Evolutionary conservation across 306 rosid genomes (phyloP).

Genomic region (Sicyos edulis): DNA sequence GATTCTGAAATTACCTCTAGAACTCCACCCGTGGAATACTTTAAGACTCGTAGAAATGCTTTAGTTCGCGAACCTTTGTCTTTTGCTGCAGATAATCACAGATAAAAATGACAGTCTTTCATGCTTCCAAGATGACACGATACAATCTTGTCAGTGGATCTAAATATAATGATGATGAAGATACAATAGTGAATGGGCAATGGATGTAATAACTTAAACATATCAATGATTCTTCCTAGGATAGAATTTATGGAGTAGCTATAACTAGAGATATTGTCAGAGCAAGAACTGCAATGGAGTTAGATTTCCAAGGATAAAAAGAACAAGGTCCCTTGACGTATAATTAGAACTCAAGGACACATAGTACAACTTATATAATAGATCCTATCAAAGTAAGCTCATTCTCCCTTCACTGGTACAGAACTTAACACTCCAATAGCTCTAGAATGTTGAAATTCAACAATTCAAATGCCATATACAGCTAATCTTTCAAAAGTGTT

Average conservation of each 20-base stretch:
- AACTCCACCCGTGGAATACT: conserved; percentile 81
- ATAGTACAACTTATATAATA: background rate
- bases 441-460: background rate
- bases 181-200: background rate
- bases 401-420: background rate
- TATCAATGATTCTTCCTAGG: background rate
- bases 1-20: conserved; percentile 55
- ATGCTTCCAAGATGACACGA: background rate
- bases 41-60: conserved; percentile 89
- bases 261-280: background rate
- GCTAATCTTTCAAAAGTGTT: background rate
- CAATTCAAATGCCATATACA: background rate
- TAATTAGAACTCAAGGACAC: background rate
- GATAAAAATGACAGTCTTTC: background rate
- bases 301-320: background rate
- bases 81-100: conserved; percentile 53
- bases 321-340: background rate
- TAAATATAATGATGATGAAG: background rate
- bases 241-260: background rate
- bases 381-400: background rate
- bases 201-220: conserved; percentile 4
- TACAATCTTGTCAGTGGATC: background rate
- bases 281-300: background rate
- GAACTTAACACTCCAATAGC: background rate
- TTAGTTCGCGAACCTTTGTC: conserved; percentile 58